Evolutionary conservation across 2,329 filamentous ascomycete species (phyloP), one percentile per base, ranked within the genome.

Genomic region (Nakataea oryzae): DNA sequence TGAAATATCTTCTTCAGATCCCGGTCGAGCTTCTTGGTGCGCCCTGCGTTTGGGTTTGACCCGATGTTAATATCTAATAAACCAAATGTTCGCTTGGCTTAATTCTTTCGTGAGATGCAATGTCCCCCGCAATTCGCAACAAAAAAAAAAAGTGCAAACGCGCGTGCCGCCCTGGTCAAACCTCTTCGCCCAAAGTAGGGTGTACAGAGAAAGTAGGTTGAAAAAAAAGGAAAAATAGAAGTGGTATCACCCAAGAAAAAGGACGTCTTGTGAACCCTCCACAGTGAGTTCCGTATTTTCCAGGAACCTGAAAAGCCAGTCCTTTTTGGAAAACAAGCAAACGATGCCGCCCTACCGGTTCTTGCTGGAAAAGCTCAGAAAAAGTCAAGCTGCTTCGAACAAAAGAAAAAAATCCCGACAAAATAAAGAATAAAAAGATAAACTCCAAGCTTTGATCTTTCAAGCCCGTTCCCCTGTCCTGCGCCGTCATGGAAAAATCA

Each of bases 241-340:
- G 41, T 60, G 41, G 58, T 60, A 60, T 58, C 57, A 58, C 41
- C 57, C 30, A 57, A 30, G 30, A 30, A 50, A 58, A 47, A 28
- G 57, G 13, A 13, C 26, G 30, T 58, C 57, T 58, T n/a, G 57
- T 30, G 41, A 41, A 29, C 41, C 57, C 29, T 58, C 57, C 57
- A 24, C 9, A 17, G 28, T 41, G 57, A 47, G 57, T 30, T 41
- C 30, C 30, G n/a, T 21, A n/a, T 58, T 29, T 50, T 50, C 41
- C 21, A n/a, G 9, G 41, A 50, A n/a, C 21, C 41, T 50, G 41
- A 7, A 8, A 17, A n/a, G n/a, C 21, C 21, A 50, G 21, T 17
- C 24, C 21, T 3, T 34, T 27, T 29, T 58, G 30, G 34, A 41
- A 59, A 59, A 17, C 24, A 14, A 59, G 55, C 54, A 60, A 54